Percentiles rank a stretch among this genome's conserved stretches.
Conservation (phyloP, 2,329 filamentous ascomycete genomes). For the Ophiocordyceps camponoti-leonardi region DNA sequence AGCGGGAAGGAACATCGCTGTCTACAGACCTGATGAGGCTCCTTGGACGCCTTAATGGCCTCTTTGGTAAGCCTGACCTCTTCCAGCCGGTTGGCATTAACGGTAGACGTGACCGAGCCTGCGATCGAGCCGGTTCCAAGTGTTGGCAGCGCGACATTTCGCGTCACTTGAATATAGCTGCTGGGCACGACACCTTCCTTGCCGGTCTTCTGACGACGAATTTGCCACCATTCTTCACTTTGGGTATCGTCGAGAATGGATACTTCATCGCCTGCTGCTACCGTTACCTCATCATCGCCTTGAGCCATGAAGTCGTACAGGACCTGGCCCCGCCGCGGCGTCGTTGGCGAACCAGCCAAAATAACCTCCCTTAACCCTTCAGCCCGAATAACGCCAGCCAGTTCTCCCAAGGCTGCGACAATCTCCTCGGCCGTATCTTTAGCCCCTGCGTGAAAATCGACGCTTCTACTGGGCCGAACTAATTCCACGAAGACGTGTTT, state of each 20-base stretch:
- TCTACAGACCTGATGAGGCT: constrained; percentile 38
- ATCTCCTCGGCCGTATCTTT: constrained; percentile 97
- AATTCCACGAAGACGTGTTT: constrained; percentile 96
- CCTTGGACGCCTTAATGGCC: constrained; percentile 48
- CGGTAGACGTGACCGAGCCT: constrained; percentile 38
- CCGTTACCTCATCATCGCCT: constrained; percentile 90
- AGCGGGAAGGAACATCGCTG: constrained; percentile 34
- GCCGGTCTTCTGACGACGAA: constrained; percentile 74
- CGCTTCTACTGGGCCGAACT: constrained; percentile 77
- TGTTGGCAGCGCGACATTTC: constrained; percentile 36
- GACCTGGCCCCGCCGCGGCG: constrained; percentile 68
- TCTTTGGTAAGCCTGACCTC: constrained; percentile 74
- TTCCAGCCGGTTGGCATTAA: constrained; percentile 64
- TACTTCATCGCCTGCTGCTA: constrained; percentile 79
- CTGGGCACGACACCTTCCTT: constrained; percentile 93
- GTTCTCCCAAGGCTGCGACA: constrained; percentile 69
- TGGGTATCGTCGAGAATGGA: constrained; percentile 75
- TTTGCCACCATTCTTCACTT: constrained; percentile 98
- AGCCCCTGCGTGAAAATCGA: constrained; percentile 92
- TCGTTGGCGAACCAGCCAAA: constrained; percentile 51
- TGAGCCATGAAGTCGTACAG: constrained; percentile 95
- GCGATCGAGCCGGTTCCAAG: constrained; percentile 27
- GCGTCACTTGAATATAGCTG: constrained; percentile 85
- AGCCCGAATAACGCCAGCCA: constrained; percentile 72
- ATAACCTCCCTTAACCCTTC: constrained; percentile 75